Percentiles rank a stretch among this genome's conserved stretches.
These are phyloP conservation scores for Auriculariales sp. DNA, from an alignment of 768 basidiomycete species.

Conservation along the genomic window DNA sequence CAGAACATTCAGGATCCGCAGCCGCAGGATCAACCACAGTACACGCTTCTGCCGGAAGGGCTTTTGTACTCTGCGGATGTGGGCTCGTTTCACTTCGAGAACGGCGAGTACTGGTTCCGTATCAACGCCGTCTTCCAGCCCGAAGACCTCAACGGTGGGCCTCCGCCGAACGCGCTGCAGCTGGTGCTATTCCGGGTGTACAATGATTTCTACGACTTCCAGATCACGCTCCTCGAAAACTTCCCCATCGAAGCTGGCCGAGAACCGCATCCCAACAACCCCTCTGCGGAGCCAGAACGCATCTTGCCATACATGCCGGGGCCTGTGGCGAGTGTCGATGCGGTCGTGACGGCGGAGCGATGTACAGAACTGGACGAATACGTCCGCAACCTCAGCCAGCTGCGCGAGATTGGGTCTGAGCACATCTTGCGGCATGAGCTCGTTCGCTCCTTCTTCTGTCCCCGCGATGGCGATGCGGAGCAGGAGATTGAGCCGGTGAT, in stretches of 20 bases:
- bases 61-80: conserved; percentile 78
- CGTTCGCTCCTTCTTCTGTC: conserved; percentile 68
- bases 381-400: conserved; percentile 59
- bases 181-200: conserved; percentile 89
- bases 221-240: conserved; percentile 69
- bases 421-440: conserved; percentile 73
- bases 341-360: conserved; percentile 65
- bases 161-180: conserved; percentile 44
- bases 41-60: conserved; percentile 55
- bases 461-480: conserved; percentile 76
- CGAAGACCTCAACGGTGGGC: conserved; percentile 44
- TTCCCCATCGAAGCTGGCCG: conserved; percentile 91
- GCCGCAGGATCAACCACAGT: conserved; percentile 17
- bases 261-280: conserved; percentile 20
- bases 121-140: conserved; percentile 83
- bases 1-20: conserved; percentile 8
- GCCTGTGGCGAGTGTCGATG: conserved; percentile 72
- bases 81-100: conserved; percentile 94
- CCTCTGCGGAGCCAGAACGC: conserved; percentile 32
- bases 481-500: conserved; percentile 43
- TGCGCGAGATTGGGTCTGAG: conserved; percentile 50
- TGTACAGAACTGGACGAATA: conserved; percentile 82
- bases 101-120: conserved; percentile 96
- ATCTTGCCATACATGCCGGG: conserved; percentile 97
- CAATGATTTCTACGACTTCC: conserved; percentile 97